Base-by-base conservation (phyloP, 140 eudicot species). In the Erigeron philadelphicus region DNA sequence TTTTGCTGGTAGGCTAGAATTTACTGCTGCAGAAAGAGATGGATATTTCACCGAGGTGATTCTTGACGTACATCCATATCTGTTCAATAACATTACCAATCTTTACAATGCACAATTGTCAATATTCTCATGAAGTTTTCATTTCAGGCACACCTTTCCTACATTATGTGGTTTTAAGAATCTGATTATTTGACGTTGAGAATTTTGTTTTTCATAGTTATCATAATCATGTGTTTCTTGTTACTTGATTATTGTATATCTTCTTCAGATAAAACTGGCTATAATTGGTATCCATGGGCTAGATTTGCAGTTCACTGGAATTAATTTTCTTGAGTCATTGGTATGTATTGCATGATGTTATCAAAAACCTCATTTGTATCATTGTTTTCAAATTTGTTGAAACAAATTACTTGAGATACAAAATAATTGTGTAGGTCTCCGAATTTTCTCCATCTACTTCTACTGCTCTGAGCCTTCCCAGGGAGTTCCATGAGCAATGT, bases 401-500 rank as follows among this genome's bases (percentile, higher is more conserved):
- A 76, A 54, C 71, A 61, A 48, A 68, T 47, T 25, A 44, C 61
- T 76, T 43, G 54, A 45, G 66, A 52, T 50, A 56, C 38, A 53
- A 19, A 62, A 60, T 59, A 67, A 16, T 19, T 58, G 66, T 75
- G 6, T 75, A 93, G 98, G 96, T 93, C 70, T 93, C 98, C 46
- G 98, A 93, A 79, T 89, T 93, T 72, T 85, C 90, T 49, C 98
- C 98, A 17, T 83, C 96, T 79, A 86, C 96, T 45, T 84, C 96
- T 52, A 83, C 84, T 87, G 95, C 95, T 47, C 62, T 93, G 81
- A 90, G 94, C 70, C 96, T 93, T 81, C 96, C 98, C 17, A 85
- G 94, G 71, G 98, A 93, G 84, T 93, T 86, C 74, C 98, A 93
- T 66, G 98, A 93, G 66, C 93, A 86, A 61, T 93, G 98, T 75